Evolutionary conservation across 352 stramenopile genomes (phyloP).

Genomic region (Globisporangium apiculatum): DNA sequence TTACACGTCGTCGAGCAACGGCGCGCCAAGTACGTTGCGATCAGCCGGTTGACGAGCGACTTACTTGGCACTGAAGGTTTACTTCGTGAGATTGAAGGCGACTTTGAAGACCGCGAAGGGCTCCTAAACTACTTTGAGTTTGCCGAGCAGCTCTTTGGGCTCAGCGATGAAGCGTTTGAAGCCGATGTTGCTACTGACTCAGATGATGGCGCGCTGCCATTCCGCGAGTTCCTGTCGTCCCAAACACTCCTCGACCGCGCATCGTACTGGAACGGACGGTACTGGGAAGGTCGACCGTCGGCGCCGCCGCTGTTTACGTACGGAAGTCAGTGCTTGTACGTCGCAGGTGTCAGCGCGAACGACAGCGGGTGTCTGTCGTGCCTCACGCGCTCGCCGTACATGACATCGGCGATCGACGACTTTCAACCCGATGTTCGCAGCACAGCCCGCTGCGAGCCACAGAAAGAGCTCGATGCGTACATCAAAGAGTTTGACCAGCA

Average conservation of each 20-base stretch:
- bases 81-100: constrained; percentile 64
- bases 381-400: constrained; percentile 47
- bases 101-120: constrained; percentile 73
- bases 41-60: constrained; percentile 88
- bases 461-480: constrained; percentile 73
- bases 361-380: constrained; percentile 57
- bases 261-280: constrained; percentile 76
- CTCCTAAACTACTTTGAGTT: constrained; percentile 71
- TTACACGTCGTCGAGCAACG: constrained; percentile 85
- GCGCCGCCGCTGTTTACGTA: constrained; percentile 69
- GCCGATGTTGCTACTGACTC: constrained; percentile 10
- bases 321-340: constrained; percentile 43
- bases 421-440: constrained; percentile 32
- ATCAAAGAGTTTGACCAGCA: constrained; percentile 80
- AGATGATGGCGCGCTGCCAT: constrained; percentile 16
- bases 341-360: constrained; percentile 28
- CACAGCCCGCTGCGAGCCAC: constrained; percentile 35
- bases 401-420: constrained; percentile 25
- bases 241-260: constrained; percentile 38
- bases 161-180: constrained; percentile 40
- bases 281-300: constrained; percentile 68
- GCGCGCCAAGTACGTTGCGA: constrained; percentile 92
- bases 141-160: constrained; percentile 59
- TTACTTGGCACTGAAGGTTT: constrained; percentile 78
- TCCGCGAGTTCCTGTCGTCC: constrained; percentile 42